Evolutionary conservation across 805 yeast genomes (phyloP).

Genomic region (Teunomyces panamensis): DNA sequence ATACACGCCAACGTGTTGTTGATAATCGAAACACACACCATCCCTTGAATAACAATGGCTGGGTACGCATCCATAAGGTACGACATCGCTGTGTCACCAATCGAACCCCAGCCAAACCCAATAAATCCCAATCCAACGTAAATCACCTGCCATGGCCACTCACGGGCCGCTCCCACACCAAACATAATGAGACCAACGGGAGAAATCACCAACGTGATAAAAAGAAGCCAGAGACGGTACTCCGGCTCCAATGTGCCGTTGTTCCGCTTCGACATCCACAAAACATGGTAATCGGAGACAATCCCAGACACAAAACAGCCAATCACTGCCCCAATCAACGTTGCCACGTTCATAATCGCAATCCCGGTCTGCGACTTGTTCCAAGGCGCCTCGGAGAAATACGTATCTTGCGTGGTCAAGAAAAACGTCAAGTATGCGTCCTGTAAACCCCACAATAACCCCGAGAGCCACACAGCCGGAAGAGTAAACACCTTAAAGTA

Average conservation of each 20-base stretch:
- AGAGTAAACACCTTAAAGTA: conserved; percentile 33
- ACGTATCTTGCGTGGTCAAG: conserved; percentile 38
- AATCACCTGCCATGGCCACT: conserved; percentile 37
- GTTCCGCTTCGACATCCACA: conserved; percentile 38
- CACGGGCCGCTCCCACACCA: conserved; percentile 36
- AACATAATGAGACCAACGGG: conserved; percentile 35
- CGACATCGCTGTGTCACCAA: conserved; percentile 38
- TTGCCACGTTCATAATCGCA: conserved; percentile 39
- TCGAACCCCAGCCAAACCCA: conserved; percentile 38
- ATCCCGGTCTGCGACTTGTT: conserved; percentile 33
- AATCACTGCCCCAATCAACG: conserved; percentile 37
- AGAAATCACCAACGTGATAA: conserved; percentile 32
- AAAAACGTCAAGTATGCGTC: conserved; percentile 38
- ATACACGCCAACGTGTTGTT: conserved; percentile 37
- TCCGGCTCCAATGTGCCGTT: conserved; percentile 38
- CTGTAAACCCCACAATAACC: conserved; percentile 40
- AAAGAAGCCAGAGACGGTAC: conserved; percentile 32
- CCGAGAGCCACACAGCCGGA: conserved; percentile 37
- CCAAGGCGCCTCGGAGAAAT: conserved; percentile 33
- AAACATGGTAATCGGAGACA: conserved; percentile 30
- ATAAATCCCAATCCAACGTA: conserved; percentile 37
- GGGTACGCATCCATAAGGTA: conserved; percentile 42
- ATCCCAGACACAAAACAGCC: conserved; percentile 39
- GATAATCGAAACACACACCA: conserved; percentile 38
- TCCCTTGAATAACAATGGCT: conserved; percentile 38